Evolutionary conservation across 83 land plant species (phyloP), one percentile per base, ranked within the genome.

Genomic region (Picea engelmannii): DNA sequence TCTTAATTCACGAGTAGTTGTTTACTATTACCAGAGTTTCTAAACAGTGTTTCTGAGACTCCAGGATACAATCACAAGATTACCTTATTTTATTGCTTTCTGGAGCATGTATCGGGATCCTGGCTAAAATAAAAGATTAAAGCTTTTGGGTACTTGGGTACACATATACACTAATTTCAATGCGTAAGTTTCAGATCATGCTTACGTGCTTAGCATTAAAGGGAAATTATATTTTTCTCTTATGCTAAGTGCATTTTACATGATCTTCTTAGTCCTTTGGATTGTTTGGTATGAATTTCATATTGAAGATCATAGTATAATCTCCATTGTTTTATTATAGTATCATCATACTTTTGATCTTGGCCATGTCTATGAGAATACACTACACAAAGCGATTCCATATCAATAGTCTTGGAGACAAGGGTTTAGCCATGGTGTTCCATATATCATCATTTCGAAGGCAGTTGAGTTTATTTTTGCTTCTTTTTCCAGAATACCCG

Each of bases 21-120:
- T 73, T 70, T 21, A 55, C 38, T 84, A 66, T 78, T 23, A 78
- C 71, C 92, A 98, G 99, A 85, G 88, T 94, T 79, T 88, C 90
- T 44, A 93, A 96, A 86, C 99, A 98, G 85, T 89, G 99, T 58
- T 86, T 98, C 49, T 84, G 97, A 18, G 99, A 98, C 81, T 93
- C 95, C 40, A 90, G 87, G 74, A 76, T 92, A 70, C 96, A 93
- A 80, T 93, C 88, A 62, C 90, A 94, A 21, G 99, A 98, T 83
- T 98, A 89, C 87, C 81, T 98, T 67, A 96, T 98, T 62, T 85
- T 98, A 80, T 79, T 96, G n/a, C 91, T 96, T 76, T 92, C 93
- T 79, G 99, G 99, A 78, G 90, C 89, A 42, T 98, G 94, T 87
- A 81, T 98, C 81, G 99, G 99, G 40, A 84, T 91, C 42, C 88